Conservation (phyloP, 139 green algal genomes). For the Pseudopediastrum boryanum region DNA sequence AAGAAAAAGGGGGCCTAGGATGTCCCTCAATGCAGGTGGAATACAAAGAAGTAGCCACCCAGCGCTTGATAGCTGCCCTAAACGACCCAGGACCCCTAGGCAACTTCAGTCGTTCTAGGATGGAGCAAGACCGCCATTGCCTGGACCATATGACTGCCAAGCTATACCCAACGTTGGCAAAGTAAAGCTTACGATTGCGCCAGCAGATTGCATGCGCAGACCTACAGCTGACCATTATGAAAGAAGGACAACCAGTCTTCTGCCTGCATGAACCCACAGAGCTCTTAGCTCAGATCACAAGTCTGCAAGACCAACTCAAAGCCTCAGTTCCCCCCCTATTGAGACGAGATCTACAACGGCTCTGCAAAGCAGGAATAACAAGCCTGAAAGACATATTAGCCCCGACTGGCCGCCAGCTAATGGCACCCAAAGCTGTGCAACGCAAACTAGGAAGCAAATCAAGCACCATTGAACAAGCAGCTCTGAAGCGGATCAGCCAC, state of each 20-base stretch:
- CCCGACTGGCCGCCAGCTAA: too few relatives aligned
- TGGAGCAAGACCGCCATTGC: not conserved
- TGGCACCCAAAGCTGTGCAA: too few relatives aligned
- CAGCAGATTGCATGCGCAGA: not conserved
- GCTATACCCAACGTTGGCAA: not conserved
- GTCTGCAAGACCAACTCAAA: too few relatives aligned
- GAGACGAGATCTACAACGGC: too few relatives aligned
- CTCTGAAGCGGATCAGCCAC: too few relatives aligned
- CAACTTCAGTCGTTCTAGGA: not conserved
- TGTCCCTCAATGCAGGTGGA: slow-evolving; percentile 24
- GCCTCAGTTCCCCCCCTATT: too few relatives aligned
- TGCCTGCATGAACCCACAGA: too few relatives aligned
- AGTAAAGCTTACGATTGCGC: not conserved
- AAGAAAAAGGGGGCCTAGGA: not conserved
- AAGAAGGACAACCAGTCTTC: not conserved
- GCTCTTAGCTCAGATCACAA: too few relatives aligned
- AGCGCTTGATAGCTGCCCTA: not conserved
- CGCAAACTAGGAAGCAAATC: too few relatives aligned
- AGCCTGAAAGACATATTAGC: too few relatives aligned
- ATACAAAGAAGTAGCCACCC: not conserved
- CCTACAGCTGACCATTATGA: not conserved
- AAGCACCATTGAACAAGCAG: too few relatives aligned
- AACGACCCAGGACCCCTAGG: not conserved
- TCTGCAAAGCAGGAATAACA: too few relatives aligned
- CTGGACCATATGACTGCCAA: not conserved